A percentile compares a stretch with the other conserved stretches of the same genome.
Conservation (phyloP, 2,329 filamentous ascomycete species). For the Pseudopyricularia cyperi region DNA sequence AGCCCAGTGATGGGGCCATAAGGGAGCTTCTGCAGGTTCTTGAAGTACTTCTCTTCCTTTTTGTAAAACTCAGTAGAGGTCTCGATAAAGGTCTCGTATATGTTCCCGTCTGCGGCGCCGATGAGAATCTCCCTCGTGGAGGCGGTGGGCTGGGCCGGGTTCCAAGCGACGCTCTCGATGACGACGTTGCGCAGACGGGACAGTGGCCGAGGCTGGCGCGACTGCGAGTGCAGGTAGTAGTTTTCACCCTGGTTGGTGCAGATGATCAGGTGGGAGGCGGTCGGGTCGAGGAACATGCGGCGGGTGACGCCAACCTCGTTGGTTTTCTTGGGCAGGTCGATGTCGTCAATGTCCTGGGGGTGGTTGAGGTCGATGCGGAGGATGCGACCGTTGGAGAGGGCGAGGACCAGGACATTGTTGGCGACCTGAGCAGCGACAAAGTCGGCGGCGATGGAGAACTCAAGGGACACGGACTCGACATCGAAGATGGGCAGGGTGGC, state of each 20-base stretch:
- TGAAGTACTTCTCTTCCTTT: conserved; percentile 86
- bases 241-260: conserved; percentile 88
- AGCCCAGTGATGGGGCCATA: conserved; percentile 70
- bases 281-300: conserved; percentile 94
- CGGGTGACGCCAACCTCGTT: conserved; percentile 86
- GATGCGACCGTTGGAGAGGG: conserved; percentile 83
- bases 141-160: conserved; percentile 79
- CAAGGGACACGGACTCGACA: conserved; percentile 80
- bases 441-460: conserved; percentile 87
- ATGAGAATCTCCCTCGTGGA: conserved; percentile 90
- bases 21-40: conserved; percentile 66
- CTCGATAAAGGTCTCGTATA: conserved; percentile 93
- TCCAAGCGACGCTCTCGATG: conserved; percentile 90
- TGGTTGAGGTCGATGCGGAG: conserved; percentile 88
- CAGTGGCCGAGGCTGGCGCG: conserved; percentile 71
- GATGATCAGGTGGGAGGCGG: conserved; percentile 85
- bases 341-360: conserved; percentile 93
- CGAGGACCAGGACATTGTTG: conserved; percentile 90
- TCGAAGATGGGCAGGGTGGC: conserved; percentile 76
- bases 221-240: conserved; percentile 95
- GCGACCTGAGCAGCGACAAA: conserved; percentile 95
- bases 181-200: conserved; percentile 72
- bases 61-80: conserved; percentile 90
- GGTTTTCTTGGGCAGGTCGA: conserved; percentile 88
- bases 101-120: conserved; percentile 82